phyloP scores from a whole-genome alignment of 2,329 filamentous ascomycete genomes.

The Dryadomyces sulphureus region DNA sequence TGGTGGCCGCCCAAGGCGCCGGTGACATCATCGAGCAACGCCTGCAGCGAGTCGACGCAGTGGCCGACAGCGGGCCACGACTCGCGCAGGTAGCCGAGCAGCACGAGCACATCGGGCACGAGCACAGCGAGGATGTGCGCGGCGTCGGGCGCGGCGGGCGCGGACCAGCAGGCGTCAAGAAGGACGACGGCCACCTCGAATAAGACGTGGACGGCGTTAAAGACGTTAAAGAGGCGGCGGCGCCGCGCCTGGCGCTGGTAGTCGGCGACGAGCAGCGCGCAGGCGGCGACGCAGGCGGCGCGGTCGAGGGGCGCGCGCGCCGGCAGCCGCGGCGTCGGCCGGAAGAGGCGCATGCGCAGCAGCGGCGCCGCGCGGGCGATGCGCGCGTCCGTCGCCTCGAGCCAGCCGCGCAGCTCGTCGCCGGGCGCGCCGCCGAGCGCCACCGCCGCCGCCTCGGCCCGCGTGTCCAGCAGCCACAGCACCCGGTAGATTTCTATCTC shows the following conservation, averaged over 20 bases:
- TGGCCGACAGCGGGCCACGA: not conserved
- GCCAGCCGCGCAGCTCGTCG: not conserved
- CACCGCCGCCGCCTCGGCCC: not conserved
- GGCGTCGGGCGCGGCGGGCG: too few species aligned
- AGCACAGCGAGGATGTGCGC: not conserved
- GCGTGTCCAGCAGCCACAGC: conserved; percentile 1
- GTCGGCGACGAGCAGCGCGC: conserved; percentile 1
- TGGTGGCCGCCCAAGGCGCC: not conserved
- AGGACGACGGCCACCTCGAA: conserved; percentile 1
- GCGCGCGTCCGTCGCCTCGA: not conserved
- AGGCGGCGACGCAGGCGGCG: not conserved
- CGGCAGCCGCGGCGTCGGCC: not conserved
- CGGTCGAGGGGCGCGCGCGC: not conserved
- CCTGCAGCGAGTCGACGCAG: not conserved
- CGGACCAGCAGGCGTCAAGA: conserved; percentile 2
- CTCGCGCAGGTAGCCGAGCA: not conserved
- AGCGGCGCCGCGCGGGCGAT: not conserved
- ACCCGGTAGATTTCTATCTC: conserved; percentile 2
- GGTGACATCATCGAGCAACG: not conserved
- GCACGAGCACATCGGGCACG: not conserved
- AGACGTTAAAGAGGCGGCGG: not conserved
- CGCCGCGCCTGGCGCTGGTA: conserved; percentile 1
- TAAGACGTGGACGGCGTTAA: conserved; percentile 2
- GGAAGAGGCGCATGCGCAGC: not conserved
- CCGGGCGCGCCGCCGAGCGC: too few species aligned